These are phyloP conservation scores for Allium sativum DNA, from an alignment of 106 monocot species.

Conservation along the genomic window DNA sequence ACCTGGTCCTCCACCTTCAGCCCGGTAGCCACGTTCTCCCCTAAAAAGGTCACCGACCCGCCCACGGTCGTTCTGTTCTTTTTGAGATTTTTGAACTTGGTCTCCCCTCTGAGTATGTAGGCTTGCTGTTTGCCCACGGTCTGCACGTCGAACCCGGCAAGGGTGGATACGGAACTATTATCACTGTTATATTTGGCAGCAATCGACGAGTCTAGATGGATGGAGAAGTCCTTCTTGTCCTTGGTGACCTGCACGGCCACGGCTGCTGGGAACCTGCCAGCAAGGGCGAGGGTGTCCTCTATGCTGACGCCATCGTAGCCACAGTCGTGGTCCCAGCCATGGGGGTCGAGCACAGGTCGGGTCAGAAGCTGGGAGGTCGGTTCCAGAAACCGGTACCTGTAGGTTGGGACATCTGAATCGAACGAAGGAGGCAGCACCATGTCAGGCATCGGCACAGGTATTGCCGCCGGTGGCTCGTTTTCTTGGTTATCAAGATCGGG, in stretches of 20 bases:
- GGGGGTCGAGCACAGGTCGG: slow-evolving; percentile 68
- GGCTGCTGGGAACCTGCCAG: slow-evolving; percentile 40
- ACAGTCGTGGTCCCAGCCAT: slow-evolving; percentile 98
- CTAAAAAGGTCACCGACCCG: slow-evolving; percentile 72
- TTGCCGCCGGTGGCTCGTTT: slow-evolving; percentile 64
- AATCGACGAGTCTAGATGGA: slow-evolving; percentile 76
- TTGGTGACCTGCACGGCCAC: slow-evolving; percentile 79
- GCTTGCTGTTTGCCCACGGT: slow-evolving; percentile 71
- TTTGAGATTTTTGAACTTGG: slow-evolving; percentile 77
- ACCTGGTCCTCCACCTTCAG: slow-evolving; percentile 79
- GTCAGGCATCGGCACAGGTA: slow-evolving; percentile 74
- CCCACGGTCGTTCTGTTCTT: slow-evolving; percentile 83
- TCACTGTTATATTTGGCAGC: slow-evolving; percentile 76
- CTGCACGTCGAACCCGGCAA: slow-evolving; percentile 87
- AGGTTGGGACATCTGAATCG: slow-evolving; percentile 63
- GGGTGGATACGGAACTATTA: slow-evolving; percentile 31
- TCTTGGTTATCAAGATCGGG: slow-evolving; percentile 66
- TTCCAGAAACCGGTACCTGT: slow-evolving; percentile 86
- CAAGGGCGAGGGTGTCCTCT: slow-evolving; percentile 69
- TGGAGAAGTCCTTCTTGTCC: slow-evolving; percentile 88
- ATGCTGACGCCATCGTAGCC: slow-evolving; percentile 90
- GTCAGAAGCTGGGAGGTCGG: slow-evolving; percentile 68
- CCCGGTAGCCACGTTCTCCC: slow-evolving; percentile 75
- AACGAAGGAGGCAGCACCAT: slow-evolving; percentile 91
- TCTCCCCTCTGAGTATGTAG: slow-evolving; percentile 67